Evolutionary conservation across 2,329 filamentous ascomycete genomes (phyloP).

Genomic region (Exophiala calicioides): DNA sequence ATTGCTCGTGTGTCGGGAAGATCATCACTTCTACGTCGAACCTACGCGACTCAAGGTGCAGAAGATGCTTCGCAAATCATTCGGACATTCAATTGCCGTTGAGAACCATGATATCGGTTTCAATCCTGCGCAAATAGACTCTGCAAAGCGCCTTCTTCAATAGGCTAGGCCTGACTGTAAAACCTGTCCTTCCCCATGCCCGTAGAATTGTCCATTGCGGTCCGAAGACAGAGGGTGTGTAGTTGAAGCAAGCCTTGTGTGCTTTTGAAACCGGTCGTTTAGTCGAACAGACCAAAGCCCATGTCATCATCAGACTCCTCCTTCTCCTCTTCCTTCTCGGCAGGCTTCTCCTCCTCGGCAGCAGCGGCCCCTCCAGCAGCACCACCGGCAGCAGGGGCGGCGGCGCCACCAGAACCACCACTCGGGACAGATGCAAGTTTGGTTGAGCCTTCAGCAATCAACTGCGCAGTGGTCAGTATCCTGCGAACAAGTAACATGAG

Average conservation of each 20-base stretch:
- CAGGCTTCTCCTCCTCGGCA: slow-evolving; percentile 90
- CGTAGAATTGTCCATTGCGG: slow-evolving; percentile 5
- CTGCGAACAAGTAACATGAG: slow-evolving; percentile 33
- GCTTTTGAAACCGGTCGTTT: slow-evolving; percentile 33
- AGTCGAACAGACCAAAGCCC: slow-evolving; percentile 73
- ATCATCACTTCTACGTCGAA: too few relatives aligned
- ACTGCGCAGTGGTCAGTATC: slow-evolving; percentile 53
- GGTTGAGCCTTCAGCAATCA: slow-evolving; percentile 83
- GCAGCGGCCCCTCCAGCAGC: slow-evolving; percentile 71
- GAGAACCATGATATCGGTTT: slow-evolving; percentile 3
- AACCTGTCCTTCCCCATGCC: background rate
- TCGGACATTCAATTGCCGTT: slow-evolving; percentile 9
- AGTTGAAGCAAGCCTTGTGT: slow-evolving; percentile 4
- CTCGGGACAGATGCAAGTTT: slow-evolving; percentile 98
- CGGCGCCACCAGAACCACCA: slow-evolving; percentile 74
- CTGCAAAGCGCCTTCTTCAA: background rate
- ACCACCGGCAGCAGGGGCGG: slow-evolving; percentile 59
- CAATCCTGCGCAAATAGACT: slow-evolving; percentile 5
- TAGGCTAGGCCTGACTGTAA: background rate
- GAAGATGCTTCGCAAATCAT: too few relatives aligned
- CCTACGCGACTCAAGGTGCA: too few relatives aligned
- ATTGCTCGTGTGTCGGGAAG: too few relatives aligned
- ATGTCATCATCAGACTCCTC: slow-evolving; percentile 75
- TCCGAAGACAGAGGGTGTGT: slow-evolving; percentile 2
- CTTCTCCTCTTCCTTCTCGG: slow-evolving; percentile 87